phyloP scores from a whole-genome alignment of 257 asterid species.

The Solanum medicagineum region DNA sequence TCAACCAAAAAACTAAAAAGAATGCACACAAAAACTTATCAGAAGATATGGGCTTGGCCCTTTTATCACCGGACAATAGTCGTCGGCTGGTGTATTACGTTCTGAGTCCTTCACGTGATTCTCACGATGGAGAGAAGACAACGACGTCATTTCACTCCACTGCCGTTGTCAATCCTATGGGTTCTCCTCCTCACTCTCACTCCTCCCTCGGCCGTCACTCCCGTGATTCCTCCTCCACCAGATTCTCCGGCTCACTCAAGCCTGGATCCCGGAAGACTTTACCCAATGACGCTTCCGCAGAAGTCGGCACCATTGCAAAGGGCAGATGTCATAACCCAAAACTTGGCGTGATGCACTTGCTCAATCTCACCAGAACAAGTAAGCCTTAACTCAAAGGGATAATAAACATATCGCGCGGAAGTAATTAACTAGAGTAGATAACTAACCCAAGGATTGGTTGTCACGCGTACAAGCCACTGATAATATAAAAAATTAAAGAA shows the following conservation, averaged over 20 bases:
- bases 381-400: too few species aligned
- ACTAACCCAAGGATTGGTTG: too few species aligned
- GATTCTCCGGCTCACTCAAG: slow-evolving; percentile 66
- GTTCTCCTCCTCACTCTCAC: slow-evolving; percentile 76
- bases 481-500: too few species aligned
- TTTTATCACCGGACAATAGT: slow-evolving; percentile 72
- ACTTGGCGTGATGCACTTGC: too few species aligned
- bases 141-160: slow-evolving; percentile 74
- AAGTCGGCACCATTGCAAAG: slow-evolving; percentile 10
- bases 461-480: too few species aligned
- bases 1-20: neutral
- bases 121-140: slow-evolving; percentile 87
- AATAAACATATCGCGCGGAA: too few species aligned
- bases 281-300: slow-evolving; percentile 38
- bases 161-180: slow-evolving; percentile 54
- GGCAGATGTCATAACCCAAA: too few species aligned
- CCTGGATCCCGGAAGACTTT: slow-evolving; percentile 65
- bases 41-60: slow-evolving; percentile 68
- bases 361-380: too few species aligned
- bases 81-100: slow-evolving; percentile 74
- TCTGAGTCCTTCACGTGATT: slow-evolving; percentile 85
- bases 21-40: slow-evolving; percentile 81
- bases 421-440: too few species aligned
- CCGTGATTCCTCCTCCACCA: slow-evolving; percentile 77
- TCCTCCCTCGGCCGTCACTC: slow-evolving; percentile 82